Base-by-base conservation (phyloP, 176 grass and related monocot species). In the Eleusine indica region DNA sequence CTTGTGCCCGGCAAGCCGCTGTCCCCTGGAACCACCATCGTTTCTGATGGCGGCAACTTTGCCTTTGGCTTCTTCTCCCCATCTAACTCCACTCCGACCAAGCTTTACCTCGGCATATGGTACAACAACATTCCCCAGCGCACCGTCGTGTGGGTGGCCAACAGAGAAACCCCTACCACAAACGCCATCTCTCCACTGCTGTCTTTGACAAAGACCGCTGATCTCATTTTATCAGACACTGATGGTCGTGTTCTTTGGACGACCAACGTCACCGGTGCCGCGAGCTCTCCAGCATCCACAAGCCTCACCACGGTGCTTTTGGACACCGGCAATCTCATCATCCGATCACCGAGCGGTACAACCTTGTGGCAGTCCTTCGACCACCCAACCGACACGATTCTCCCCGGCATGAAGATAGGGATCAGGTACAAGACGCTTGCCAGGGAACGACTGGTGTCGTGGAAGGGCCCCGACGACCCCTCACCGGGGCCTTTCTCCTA, bases 291-390 rank as follows among this genome's bases (percentile, higher is more conserved):
- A 53, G 13, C 13, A 17, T 2, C 48, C 43, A 15, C 1, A 5
- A 9, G 5, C 43, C 7, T 44, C 43, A 0, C 48, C 12, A 76
- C 82, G 0, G 70, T 81, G 41, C 71, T 89, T 0, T 1, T 77
- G 2, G 66, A 81, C 61, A 56, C 40, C 1, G 82, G 87, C 30
- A 85, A 85, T 67, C 71, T 89, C 6, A 64, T 85, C 25, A 43
- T 89, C 2, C 83, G 77, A 48, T 79, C 71, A 14, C n/a, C 63
- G 17, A 42, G 39, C 18, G 77, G 71, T 73, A 37, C 42, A 15
- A 5, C 60, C 4, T 3, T 86, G 6, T 90, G 88, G 88, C 58
- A 89, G 77, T 85, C 82, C 69, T 89, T 85, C 29, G 87, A 85
- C 18, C 64, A 89, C 44, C 78, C 83, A 0, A 0, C 68, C 1